Conservation (phyloP, 768 basidiomycete genomes). For the Lactarius hengduanensis region DNA sequence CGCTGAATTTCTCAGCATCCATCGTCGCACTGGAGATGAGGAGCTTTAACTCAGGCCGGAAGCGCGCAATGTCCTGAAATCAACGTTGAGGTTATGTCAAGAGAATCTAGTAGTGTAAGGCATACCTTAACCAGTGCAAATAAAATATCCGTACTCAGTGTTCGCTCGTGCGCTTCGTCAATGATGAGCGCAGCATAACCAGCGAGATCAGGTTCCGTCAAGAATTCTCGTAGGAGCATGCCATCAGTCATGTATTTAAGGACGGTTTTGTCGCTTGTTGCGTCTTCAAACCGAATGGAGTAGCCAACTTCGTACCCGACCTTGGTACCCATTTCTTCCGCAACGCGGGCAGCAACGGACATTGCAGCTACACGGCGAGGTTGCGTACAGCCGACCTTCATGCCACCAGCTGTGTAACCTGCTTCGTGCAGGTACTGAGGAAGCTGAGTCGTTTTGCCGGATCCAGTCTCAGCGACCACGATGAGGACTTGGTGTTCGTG, state of each 20-base stretch:
- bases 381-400: constrained; percentile 94
- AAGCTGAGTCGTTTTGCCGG: constrained; percentile 97
- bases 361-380: constrained; percentile 98
- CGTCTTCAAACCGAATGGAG: constrained; percentile 99
- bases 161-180: constrained; percentile 98
- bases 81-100: constrained; percentile 32
- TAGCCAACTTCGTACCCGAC: constrained; percentile 99
- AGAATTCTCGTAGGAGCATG: constrained; percentile 94
- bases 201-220: constrained; percentile 95
- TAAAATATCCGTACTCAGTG: constrained; percentile 96
- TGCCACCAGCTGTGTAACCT: constrained; percentile 84
- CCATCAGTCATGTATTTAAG: constrained; percentile 99
- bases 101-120: constrained; percentile 31
- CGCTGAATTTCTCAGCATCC: constrained; percentile 97
- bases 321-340: constrained; percentile 97
- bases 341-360: constrained; percentile 98
- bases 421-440: constrained; percentile 99
- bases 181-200: constrained; percentile 95
- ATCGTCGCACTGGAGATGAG: constrained; percentile 96
- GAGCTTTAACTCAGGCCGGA: constrained; percentile 89
- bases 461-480: constrained; percentile 97
- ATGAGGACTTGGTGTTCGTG: constrained; percentile 92
- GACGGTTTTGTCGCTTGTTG: constrained; percentile 98
- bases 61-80: constrained; percentile 88
- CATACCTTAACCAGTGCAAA: constrained; percentile 98